phyloP scores from a whole-genome alignment of 345 rosid species.

The Alliaria petiolata region DNA sequence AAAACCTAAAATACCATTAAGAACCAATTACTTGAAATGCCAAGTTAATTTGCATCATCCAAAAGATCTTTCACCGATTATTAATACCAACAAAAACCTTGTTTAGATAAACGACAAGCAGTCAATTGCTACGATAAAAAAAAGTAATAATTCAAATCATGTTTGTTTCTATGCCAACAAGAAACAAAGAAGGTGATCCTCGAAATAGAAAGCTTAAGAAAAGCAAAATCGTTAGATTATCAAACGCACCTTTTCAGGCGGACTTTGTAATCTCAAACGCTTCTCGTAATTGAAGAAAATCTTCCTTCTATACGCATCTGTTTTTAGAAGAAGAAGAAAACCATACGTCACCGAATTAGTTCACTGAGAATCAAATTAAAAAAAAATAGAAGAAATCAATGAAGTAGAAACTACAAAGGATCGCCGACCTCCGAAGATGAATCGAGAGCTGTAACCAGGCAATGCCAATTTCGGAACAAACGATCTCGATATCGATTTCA shows the following conservation, averaged over 20 bases:
- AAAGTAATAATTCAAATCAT: background rate
- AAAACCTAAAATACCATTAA: constrained; percentile 49
- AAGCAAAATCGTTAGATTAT: background rate
- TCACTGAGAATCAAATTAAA: background rate
- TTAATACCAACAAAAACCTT: too few species aligned
- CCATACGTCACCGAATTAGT: background rate
- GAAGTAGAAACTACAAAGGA: background rate
- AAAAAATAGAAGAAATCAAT: background rate
- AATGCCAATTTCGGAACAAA: constrained; percentile 51
- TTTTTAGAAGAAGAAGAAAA: too few species aligned
- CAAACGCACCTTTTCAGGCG: constrained; percentile 81
- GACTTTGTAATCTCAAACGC: constrained; percentile 83
- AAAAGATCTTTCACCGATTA: background rate
- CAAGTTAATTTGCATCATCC: background rate
- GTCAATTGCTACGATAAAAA: background rate
- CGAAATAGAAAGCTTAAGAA: background rate
- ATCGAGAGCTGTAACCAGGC: constrained; percentile 54
- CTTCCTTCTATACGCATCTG: constrained; percentile 81
- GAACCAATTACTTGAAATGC: background rate
- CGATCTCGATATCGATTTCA: constrained; percentile 27
- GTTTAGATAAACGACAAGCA: too few species aligned
- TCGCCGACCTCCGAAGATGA: constrained; percentile 57
- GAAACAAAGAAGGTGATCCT: background rate
- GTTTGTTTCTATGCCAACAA: background rate
- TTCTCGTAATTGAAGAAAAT: constrained; percentile 95